Evolutionary conservation across 805 yeast species (phyloP), one percentile per base, ranked within the genome.

Genomic region (Nakazawaea siamensis): DNA sequence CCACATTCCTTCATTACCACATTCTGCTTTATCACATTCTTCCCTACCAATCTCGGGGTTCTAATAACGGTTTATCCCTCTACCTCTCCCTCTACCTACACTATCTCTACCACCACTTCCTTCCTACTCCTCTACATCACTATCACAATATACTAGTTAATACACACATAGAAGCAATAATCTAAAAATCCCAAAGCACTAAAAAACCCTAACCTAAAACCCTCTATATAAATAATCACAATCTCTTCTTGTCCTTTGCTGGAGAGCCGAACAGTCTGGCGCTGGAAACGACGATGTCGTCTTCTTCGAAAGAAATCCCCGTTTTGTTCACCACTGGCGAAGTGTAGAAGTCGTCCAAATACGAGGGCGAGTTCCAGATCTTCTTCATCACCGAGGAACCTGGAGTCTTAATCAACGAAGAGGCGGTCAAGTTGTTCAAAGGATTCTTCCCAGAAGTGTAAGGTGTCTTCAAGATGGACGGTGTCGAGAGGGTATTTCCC

Each of bases 341-440:
- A 27, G 75, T 68, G 45, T 76, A 74, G 48, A 78, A 78, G 45
- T 78, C 85, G 40, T 78, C 84, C 38, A 76, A 58, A 46, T 73
- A 75, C 2, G 77, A 66, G 11, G 84, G 84, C 15, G 82, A 74
- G 46, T 73, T 68, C 80, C 83, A 76, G 29, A 73, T 57, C 46
- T 67, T 73, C 43, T 65, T 67, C 50, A 67, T 54, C 14, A 66
- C 58, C 7, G 74, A 62, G 1, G 52, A 44, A 4, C 42, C 38
- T 10, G 41, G 29, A 8, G 40, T 38, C n/a, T 45, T 35, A 6
- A 45, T 33, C n/a, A n/a, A n/a, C n/a, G n/a, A n/a, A n/a, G n/a
- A n/a, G 3, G 54, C 49, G 5, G 52, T 46, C 8, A 44, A 37
- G 13, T 43, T 29, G 4, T 18, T 29, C 10, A 7, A 8, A n/a